A percentile compares a stretch with the other conserved stretches of the same genome.
Evolutionary conservation across 768 basidiomycete genomes (phyloP).

Genomic region (Glaciozyma martinii): DNA sequence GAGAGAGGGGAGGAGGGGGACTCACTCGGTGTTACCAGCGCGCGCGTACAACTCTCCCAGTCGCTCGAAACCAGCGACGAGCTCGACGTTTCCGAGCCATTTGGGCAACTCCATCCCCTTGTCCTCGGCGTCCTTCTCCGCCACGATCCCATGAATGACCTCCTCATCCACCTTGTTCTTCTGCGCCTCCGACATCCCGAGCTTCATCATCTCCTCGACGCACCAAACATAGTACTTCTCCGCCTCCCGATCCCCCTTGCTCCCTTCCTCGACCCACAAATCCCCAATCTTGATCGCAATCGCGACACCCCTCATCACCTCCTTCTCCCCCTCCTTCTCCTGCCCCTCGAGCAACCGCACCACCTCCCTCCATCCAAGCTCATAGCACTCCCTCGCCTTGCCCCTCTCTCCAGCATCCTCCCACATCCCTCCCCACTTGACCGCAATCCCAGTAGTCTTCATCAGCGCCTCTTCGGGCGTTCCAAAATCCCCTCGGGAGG

Average conservation of each 20-base stretch:
- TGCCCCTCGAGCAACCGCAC: neutral
- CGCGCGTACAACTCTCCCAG: conserved; percentile 28
- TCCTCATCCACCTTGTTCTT: conserved; percentile 4
- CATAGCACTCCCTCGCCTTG: conserved; percentile 22
- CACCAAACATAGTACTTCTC: conserved; percentile 28
- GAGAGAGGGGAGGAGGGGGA: neutral
- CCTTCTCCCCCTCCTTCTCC: neutral
- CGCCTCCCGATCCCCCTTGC: conserved; percentile 12
- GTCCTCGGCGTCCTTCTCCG: neutral
- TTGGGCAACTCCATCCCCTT: conserved; percentile 1
- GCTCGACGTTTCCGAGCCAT: conserved; percentile 19
- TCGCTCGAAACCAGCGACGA: conserved; percentile 26
- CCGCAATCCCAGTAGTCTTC: conserved; percentile 21
- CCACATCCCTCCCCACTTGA: conserved; percentile 29
- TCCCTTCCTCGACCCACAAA: conserved; percentile 7
- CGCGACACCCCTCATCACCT: conserved; percentile 9
- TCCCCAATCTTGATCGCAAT: conserved; percentile 28
- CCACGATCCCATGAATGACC: neutral
- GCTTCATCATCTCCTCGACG: conserved; percentile 24
- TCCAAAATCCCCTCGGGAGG: neutral
- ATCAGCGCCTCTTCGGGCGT: conserved; percentile 3
- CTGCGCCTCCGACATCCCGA: conserved; percentile 20
- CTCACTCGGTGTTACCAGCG: conserved; percentile 21
- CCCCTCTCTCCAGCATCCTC: conserved; percentile 10
- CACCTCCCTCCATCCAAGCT: conserved; percentile 17